These are phyloP conservation scores for Amanita rimosa DNA, from an alignment of 768 basidiomycete species.

Conservation along the genomic window DNA sequence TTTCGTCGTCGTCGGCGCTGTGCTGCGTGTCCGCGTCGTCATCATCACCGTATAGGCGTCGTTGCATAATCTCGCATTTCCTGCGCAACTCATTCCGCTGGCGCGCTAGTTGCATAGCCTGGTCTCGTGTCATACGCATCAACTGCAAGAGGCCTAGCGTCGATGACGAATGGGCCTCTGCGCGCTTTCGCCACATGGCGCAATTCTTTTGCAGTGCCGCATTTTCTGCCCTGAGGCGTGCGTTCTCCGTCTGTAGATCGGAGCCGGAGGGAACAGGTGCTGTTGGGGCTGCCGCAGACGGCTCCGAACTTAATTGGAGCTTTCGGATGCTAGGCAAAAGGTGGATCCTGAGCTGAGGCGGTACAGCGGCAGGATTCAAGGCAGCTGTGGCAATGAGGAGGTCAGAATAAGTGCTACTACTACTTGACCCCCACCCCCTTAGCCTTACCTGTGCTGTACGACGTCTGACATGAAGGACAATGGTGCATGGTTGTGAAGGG, in stretches of 20 bases:
- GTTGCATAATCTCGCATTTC: constrained; percentile 19
- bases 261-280: constrained; percentile 8
- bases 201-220: constrained; percentile 29
- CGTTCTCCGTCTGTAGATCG: constrained; percentile 21
- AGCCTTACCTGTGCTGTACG: constrained; percentile 42
- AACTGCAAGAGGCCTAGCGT: constrained; percentile 35
- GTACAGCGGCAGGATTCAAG: constrained; percentile 37
- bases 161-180: constrained; percentile 37
- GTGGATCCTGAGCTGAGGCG: constrained; percentile 47
- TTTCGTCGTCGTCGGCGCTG: not conserved
- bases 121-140: constrained; percentile 28
- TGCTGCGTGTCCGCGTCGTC: not conserved
- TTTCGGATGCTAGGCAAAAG: constrained; percentile 46
- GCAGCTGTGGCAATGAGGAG: constrained; percentile 21
- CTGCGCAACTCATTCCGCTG: constrained; percentile 27
- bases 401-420: constrained; percentile 3
- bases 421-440: not conserved
- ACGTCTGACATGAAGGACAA: constrained; percentile 47
- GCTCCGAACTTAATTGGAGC: constrained; percentile 36
- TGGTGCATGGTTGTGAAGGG: constrained; percentile 34
- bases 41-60: not conserved
- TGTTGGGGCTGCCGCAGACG: constrained; percentile 11
- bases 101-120: constrained; percentile 24
- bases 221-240: constrained; percentile 32
- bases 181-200: constrained; percentile 35